A percentile compares a stretch with the other conserved stretches of the same genome.
Evolutionary conservation across 306 rosid genomes (phyloP).

Genomic region (Oemleria cerasiformis): DNA sequence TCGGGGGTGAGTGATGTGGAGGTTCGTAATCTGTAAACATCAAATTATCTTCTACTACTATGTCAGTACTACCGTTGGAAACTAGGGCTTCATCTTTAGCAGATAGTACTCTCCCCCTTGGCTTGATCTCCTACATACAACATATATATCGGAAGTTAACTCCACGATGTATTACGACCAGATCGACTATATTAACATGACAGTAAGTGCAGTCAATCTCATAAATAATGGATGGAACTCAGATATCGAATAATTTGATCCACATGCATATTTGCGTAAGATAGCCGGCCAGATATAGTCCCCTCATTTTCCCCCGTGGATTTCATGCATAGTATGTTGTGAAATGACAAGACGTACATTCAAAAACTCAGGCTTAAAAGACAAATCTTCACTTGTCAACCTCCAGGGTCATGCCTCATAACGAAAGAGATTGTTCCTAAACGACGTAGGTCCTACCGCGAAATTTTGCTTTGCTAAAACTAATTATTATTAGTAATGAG

Average conservation of each 20-base stretch:
- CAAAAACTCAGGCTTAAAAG: neutral
- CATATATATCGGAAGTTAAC: neutral
- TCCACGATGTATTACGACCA: no score
- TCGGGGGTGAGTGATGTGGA: conserved; percentile 37
- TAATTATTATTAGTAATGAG: no score
- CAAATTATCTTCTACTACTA: neutral
- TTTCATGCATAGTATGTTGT: neutral
- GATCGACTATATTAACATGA: neutral
- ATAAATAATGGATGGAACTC: no score
- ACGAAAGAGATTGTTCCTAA: conserved; percentile 5
- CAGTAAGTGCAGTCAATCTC: no score
- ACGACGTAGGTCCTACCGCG: neutral
- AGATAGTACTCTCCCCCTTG: conserved; percentile 17
- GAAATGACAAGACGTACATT: no score
- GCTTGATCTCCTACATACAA: conserved; percentile 18
- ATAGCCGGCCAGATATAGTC: no score
- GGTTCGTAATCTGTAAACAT: conserved; percentile 25
- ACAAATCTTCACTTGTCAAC: neutral
- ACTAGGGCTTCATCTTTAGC: neutral
- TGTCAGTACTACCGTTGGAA: neutral
- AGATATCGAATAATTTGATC: no score
- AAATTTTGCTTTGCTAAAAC: no score
- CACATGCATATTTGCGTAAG: no score
- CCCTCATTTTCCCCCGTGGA: neutral
- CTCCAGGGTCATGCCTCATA: neutral